Conservation (phyloP, 768 basidiomycete genomes). For the Galerina sulciceps region DNA sequence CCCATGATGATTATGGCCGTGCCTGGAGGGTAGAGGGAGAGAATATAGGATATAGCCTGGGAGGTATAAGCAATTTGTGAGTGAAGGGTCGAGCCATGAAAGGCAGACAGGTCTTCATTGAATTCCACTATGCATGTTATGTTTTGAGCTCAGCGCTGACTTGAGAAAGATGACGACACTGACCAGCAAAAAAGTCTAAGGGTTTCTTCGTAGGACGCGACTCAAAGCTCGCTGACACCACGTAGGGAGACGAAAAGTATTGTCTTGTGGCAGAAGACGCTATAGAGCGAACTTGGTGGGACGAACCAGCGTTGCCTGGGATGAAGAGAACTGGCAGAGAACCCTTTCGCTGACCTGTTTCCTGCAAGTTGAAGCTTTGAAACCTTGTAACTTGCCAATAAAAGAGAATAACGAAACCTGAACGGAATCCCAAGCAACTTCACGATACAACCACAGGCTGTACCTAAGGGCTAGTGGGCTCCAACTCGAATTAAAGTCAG, state of each 20-base stretch:
- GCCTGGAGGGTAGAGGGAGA: slow-evolving; percentile 70
- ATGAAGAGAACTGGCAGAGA: slow-evolving; percentile 94
- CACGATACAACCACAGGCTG: slow-evolving; percentile 89
- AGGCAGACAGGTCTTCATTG: slow-evolving; percentile 96
- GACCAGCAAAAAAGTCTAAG: slow-evolving; percentile 88
- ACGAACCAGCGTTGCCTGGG: slow-evolving; percentile 96
- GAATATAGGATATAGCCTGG: slow-evolving; percentile 74
- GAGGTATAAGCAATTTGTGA: slow-evolving; percentile 80
- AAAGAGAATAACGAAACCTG: slow-evolving; percentile 45
- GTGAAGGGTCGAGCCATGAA: slow-evolving; percentile 87
- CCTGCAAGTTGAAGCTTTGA: slow-evolving; percentile 5
- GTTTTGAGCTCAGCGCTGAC: background rate
- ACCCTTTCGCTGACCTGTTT: slow-evolving; percentile 21
- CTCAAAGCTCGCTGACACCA: slow-evolving; percentile 57
- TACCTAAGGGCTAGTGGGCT: slow-evolving; percentile 77
- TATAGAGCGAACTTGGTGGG: slow-evolving; percentile 91
- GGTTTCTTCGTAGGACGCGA: slow-evolving; percentile 52
- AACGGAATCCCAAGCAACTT: slow-evolving; percentile 78
- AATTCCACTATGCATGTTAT: slow-evolving; percentile 71
- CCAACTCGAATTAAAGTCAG: slow-evolving; percentile 68
- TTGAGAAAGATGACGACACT: background rate
- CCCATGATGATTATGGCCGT: slow-evolving; percentile 80
- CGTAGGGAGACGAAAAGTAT: slow-evolving; percentile 67
- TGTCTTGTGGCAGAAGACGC: slow-evolving; percentile 90
- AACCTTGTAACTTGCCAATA: background rate